These are phyloP conservation scores for Collybia mongolica DNA, from an alignment of 768 basidiomycete species.

Conservation along the genomic window DNA sequence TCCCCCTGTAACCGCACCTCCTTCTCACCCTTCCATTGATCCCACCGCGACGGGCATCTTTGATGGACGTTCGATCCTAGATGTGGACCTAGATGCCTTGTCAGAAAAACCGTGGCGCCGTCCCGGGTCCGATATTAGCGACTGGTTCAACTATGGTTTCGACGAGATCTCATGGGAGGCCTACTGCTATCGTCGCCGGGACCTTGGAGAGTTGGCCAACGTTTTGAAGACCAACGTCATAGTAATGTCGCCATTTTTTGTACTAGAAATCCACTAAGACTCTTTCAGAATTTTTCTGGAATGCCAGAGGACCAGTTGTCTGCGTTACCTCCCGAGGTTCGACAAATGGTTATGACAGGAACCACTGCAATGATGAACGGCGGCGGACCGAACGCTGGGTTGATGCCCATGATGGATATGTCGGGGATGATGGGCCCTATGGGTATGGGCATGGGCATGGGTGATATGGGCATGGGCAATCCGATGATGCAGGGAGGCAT, in stretches of 20 bases:
- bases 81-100: conserved; percentile 75
- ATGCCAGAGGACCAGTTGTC: conserved; percentile 82
- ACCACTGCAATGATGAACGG: conserved; percentile 76
- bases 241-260: conserved; percentile 41
- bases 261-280: background rate
- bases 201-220: conserved; percentile 75
- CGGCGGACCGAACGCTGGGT: conserved; percentile 48
- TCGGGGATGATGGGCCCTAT: conserved; percentile 61
- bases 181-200: conserved; percentile 83
- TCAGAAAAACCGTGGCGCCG: conserved; percentile 88
- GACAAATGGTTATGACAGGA: conserved; percentile 86
- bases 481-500: conserved; percentile 53
- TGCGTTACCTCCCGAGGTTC: conserved; percentile 76
- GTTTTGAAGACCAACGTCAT: conserved; percentile 83
- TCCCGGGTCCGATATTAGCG: conserved; percentile 89
- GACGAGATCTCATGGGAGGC: conserved; percentile 96
- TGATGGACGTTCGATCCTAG: conserved; percentile 78
- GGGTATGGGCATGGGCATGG: conserved; percentile 58
- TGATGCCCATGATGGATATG: conserved; percentile 86
- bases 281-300: conserved; percentile 67
- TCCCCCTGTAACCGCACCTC: conserved; percentile 67
- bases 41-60: conserved; percentile 62
- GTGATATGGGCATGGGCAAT: conserved; percentile 61
- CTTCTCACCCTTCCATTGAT: conserved; percentile 79
- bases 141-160: conserved; percentile 99